A percentile compares a stretch with the other conserved stretches of the same genome.
phyloP scores from a whole-genome alignment of 225 moss, liverwort and hornwort species.

The Physcomitrium patens region DNA sequence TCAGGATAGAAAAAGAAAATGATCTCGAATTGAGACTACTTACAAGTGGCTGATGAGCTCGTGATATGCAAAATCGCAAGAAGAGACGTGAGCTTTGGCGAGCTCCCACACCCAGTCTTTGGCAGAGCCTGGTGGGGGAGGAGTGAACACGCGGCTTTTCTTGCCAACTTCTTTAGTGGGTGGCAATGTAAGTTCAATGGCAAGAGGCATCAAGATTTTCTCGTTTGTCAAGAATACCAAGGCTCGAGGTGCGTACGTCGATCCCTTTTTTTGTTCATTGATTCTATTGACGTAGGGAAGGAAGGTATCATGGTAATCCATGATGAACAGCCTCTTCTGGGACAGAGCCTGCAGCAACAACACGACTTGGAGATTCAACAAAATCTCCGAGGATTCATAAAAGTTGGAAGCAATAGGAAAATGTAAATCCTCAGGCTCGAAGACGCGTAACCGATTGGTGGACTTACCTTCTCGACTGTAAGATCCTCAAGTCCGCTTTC shows the following conservation, averaged over 20 bases:
- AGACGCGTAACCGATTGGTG: background rate
- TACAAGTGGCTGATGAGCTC: conserved; percentile 67
- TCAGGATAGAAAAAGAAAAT: background rate
- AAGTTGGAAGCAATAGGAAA: background rate
- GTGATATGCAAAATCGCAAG: conserved; percentile 47
- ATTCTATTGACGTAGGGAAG: conserved; percentile 53
- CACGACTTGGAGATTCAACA: background rate
- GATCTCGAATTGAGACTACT: background rate
- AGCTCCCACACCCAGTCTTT: conserved; percentile 53
- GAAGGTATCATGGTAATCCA: conserved; percentile 66
- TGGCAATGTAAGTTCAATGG: conserved; percentile 36
- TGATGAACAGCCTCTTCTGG: conserved; percentile 47
- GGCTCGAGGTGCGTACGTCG: conserved; percentile 48
- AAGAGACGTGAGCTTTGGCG: conserved; percentile 52
- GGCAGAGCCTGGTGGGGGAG: conserved; percentile 29
- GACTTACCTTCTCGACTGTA: conserved; percentile 50
- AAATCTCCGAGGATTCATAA: background rate
- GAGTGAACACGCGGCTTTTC: conserved; percentile 50
- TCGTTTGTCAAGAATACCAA: conserved; percentile 29
- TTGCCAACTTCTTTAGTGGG: conserved; percentile 13
- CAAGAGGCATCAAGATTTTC: conserved; percentile 25
- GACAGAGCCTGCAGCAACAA: conserved; percentile 46
- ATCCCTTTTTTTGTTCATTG: conserved; percentile 33
- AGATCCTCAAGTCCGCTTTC: conserved; percentile 57
- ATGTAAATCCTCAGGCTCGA: background rate